Conservation (phyloP, 2,329 filamentous ascomycete species). For the Graphilbum ipis-grandicollis region DNA sequence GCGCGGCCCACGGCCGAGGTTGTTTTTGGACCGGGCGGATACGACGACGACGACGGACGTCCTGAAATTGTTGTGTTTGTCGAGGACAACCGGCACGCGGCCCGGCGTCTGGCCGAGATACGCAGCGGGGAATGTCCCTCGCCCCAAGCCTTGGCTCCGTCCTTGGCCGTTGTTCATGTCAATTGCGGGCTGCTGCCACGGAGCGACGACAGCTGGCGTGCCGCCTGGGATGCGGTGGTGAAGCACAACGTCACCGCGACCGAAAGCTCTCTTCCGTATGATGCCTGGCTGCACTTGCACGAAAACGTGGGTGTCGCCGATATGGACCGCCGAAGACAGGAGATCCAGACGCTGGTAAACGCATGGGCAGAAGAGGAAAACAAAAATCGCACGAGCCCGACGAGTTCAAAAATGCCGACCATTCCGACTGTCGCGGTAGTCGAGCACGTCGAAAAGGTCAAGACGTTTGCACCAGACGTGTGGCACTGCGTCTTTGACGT, state of each 20-base stretch:
- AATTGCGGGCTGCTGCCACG: constrained; percentile 47
- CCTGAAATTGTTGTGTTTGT: constrained; percentile 45
- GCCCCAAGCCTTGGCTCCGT: constrained; percentile 6
- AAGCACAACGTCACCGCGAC: constrained; percentile 15
- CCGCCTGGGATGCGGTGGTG: constrained; percentile 22
- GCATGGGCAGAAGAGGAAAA: constrained; percentile 15
- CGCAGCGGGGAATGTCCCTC: no score
- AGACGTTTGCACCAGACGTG: constrained; percentile 51
- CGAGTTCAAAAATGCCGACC: no score
- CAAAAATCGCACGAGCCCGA: no score
- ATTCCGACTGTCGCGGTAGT: constrained; percentile 11
- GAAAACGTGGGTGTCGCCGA: constrained; percentile 44
- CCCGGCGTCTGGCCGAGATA: constrained; percentile 20
- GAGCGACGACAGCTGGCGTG: constrained; percentile 34
- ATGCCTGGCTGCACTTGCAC: constrained; percentile 45
- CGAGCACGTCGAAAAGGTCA: constrained; percentile 46
- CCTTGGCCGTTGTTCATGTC: constrained; percentile 30
- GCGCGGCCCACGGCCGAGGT: constrained; percentile 19
- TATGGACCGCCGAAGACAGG: constrained; percentile 24
- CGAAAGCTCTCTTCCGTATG: no score
- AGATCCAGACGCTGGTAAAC: constrained; percentile 30
- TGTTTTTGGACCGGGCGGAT: constrained; percentile 18
- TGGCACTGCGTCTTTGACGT: constrained; percentile 58
- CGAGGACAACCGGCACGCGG: constrained; percentile 46
- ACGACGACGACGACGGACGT: neutral